Conservation (phyloP, 441 rosid genomes). For the Dalechampia spathulata region DNA sequence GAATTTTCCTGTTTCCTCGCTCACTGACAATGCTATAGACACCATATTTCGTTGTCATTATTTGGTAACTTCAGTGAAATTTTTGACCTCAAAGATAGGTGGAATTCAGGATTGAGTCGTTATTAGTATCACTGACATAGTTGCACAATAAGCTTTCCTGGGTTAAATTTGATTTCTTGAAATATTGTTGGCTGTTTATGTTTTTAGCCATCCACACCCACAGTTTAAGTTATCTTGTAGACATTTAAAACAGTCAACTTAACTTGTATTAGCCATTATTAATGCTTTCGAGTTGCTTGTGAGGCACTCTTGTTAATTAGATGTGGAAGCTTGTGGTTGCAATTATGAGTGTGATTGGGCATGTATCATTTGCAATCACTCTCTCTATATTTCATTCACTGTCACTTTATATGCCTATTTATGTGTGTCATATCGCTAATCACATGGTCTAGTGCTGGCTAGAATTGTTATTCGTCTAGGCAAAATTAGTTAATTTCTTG, state of each 20-base stretch:
- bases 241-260: neutral
- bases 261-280: no score
- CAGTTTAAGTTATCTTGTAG: neutral
- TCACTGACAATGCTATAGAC: neutral
- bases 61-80: neutral
- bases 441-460: constrained; percentile 29
- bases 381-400: constrained; percentile 6
- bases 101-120: neutral
- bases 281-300: neutral
- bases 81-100: no score
- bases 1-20: neutral
- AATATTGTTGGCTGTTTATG: neutral
- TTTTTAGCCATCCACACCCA: neutral
- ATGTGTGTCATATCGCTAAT: constrained; percentile 33
- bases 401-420: constrained; percentile 13
- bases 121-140: neutral
- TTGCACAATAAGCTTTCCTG: neutral
- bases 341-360: constrained; percentile 19
- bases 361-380: constrained; percentile 30
- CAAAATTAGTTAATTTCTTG: constrained; percentile 30
- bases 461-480: constrained; percentile 20
- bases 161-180: neutral
- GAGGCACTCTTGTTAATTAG: neutral
- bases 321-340: neutral
- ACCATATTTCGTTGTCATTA: neutral